These are phyloP conservation scores for Gamarada debralockiae DNA, from an alignment of 495 filamentous ascomycete genomes.

Conservation along the genomic window DNA sequence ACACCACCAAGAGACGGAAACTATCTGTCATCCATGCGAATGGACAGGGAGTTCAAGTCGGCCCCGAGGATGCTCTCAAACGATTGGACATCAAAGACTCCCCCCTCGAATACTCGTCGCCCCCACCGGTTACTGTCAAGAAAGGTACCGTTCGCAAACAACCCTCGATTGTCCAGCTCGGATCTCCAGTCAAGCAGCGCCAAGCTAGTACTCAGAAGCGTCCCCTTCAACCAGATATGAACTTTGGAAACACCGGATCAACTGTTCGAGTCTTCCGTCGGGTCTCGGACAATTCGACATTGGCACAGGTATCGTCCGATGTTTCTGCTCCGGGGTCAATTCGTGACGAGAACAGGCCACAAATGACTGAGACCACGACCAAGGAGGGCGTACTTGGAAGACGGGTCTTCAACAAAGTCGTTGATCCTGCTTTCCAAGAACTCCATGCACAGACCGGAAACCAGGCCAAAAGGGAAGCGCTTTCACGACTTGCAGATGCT, in stretches of 20 bases:
- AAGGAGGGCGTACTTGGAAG: slow-evolving; percentile 81
- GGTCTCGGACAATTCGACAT: slow-evolving; percentile 64
- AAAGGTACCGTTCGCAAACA: slow-evolving; percentile 48
- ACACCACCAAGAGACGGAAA: slow-evolving; percentile 26
- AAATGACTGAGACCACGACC: slow-evolving; percentile 45
- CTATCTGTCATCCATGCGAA: slow-evolving; percentile 43
- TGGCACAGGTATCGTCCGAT: slow-evolving; percentile 18
- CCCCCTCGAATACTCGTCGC: slow-evolving; percentile 46
- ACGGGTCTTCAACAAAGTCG: slow-evolving; percentile 69
- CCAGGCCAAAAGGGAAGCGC: slow-evolving; percentile 71
- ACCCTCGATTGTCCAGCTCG: slow-evolving; percentile 45
- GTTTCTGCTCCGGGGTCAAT: slow-evolving; percentile 8
- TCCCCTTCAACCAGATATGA: slow-evolving; percentile 78
- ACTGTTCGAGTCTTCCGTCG: slow-evolving; percentile 88
- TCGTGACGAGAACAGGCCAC: slow-evolving; percentile 25
- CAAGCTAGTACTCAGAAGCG: slow-evolving; percentile 54
- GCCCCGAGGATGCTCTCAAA: slow-evolving; percentile 51
- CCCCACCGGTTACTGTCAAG: slow-evolving; percentile 42
- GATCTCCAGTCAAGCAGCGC: slow-evolving; percentile 31
- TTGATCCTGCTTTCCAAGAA: slow-evolving; percentile 81
- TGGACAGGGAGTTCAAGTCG: slow-evolving; percentile 21
- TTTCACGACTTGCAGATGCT: slow-evolving; percentile 75
- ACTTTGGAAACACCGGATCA: slow-evolving; percentile 85
- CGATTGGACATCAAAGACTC: slow-evolving; percentile 56
- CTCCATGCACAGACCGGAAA: slow-evolving; percentile 73